Base-by-base conservation (phyloP, 345 rosid species). In the Aegle marmelos region DNA sequence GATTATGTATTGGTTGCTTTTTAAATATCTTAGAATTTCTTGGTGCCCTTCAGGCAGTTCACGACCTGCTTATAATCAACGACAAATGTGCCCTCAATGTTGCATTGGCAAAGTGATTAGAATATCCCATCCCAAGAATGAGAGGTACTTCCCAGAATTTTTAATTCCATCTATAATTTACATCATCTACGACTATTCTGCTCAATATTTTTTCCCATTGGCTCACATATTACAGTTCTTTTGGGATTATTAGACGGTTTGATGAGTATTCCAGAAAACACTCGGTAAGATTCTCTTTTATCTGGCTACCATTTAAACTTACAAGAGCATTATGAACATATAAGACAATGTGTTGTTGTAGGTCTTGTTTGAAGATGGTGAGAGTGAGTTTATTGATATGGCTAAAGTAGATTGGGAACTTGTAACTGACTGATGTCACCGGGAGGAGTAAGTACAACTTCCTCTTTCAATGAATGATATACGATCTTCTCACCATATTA, bases 331-430 rank as follows among this genome's bases (percentile, higher is more conserved):
- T 19, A 22, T 45, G 67, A 75, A 79, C 77, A 60, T 59, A 21
- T 66, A 4, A 50, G 53, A 70, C 33, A 58, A 25, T 68, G 34
- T 65, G n/a, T 59, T 74, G 36, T 69, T 76, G 79, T 84, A 96
- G 98, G 78, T 94, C 79, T 81, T 88, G 92, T 89, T 91, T 83
- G 98, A 96, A 74, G 94, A 91, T 82, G 97, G 98, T 67, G 76
- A 24, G 14, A 75, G 79, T 2, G 90, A 90, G 84, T 81, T 84
- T 76, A 70, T 91, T 41, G 92, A 95, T 82, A 84, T 95, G 93
- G 83, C 90, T 27, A 87, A 85, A 84, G 90, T 86, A 78, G 90
- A 85, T 64, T 95, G 97, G 94, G 90, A 91, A 83, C 72, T 89
- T 45, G 61, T 83, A 76, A 61, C 81, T 69, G 76, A 73, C 75